Evolutionary conservation across 768 basidiomycete species (phyloP).

Genomic region (Leccinum obscurum): DNA sequence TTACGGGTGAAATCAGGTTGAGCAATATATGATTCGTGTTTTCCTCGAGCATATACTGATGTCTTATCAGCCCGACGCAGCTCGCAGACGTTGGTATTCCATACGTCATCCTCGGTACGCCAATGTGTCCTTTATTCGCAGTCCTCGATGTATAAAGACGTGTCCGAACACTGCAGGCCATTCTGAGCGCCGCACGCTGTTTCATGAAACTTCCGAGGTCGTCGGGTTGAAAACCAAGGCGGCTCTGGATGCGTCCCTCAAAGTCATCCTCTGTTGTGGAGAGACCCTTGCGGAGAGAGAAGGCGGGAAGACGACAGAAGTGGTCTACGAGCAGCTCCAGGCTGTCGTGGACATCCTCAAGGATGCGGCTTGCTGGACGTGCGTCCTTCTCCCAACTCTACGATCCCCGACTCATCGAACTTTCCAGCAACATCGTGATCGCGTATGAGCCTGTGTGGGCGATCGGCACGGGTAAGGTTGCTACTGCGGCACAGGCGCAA

Average conservation of each 20-base stretch:
- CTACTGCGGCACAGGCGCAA: slow-evolving; percentile 90
- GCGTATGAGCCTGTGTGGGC: slow-evolving; percentile 99
- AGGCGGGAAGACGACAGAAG: slow-evolving; percentile 66
- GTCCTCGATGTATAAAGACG: background rate
- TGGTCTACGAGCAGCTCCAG: slow-evolving; percentile 81
- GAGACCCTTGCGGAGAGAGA: slow-evolving; percentile 92
- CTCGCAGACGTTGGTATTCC: slow-evolving; percentile 84
- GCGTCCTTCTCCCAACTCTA: slow-evolving; percentile 21
- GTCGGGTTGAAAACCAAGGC: slow-evolving; percentile 87
- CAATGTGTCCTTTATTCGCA: background rate
- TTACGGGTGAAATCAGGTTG: slow-evolving; percentile 95
- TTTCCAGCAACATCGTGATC: slow-evolving; percentile 78
- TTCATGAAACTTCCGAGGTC: slow-evolving; percentile 81
- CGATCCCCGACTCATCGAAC: background rate
- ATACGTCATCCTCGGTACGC: slow-evolving; percentile 86
- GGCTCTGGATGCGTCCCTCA: slow-evolving; percentile 71
- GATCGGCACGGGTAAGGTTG: slow-evolving; percentile 97
- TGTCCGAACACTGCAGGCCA: slow-evolving; percentile 57
- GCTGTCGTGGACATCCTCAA: slow-evolving; percentile 65
- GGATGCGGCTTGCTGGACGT: slow-evolving; percentile 76
- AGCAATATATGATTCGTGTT: slow-evolving; percentile 16
- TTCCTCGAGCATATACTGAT: background rate
- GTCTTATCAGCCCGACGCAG: slow-evolving; percentile 63
- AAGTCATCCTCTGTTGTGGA: slow-evolving; percentile 94
- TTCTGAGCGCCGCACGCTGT: slow-evolving; percentile 93